Conservation (phyloP, 768 basidiomycete genomes). For the Phylloporus sp. region DNA sequence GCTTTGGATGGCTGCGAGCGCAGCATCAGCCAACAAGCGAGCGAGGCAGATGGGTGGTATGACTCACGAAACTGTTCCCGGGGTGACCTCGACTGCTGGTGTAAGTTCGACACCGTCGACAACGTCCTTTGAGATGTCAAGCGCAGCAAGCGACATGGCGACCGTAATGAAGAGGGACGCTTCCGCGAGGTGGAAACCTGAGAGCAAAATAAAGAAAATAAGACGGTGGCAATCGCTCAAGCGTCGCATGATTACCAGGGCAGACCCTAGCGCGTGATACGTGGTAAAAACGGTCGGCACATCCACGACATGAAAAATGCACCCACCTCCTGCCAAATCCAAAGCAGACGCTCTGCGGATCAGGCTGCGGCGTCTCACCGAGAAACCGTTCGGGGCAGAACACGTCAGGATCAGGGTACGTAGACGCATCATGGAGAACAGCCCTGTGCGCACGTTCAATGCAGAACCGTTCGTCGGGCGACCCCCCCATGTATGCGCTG, state of each 20-base stretch:
- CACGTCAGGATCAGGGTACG: slow-evolving; percentile 29
- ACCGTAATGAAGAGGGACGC: slow-evolving; percentile 22
- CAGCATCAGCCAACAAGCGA: neutral
- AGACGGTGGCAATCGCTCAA: neutral
- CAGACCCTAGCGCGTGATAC: slow-evolving; percentile 10
- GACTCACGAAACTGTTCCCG: slow-evolving; percentile 43
- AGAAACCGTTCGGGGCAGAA: slow-evolving; percentile 36
- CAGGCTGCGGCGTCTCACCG: slow-evolving; percentile 15
- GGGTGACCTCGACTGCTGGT: slow-evolving; percentile 39
- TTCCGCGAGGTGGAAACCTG: slow-evolving; percentile 30
- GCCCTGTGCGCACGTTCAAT: slow-evolving; percentile 32
- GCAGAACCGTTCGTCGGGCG: neutral
- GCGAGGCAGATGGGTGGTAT: fast-evolving
- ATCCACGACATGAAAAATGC: neutral
- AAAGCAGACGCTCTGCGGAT: slow-evolving; percentile 16
- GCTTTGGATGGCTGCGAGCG: slow-evolving; percentile 39
- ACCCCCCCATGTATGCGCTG: neutral
- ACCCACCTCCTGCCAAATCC: slow-evolving; percentile 30
- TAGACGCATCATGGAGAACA: slow-evolving; percentile 47
- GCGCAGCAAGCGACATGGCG: slow-evolving; percentile 40
- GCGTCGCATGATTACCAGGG: slow-evolving; percentile 11
- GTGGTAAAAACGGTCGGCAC: neutral
- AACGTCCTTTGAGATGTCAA: slow-evolving; percentile 39
- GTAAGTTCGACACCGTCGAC: slow-evolving; percentile 39
- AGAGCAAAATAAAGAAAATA: too few relatives aligned